Evolutionary conservation across 805 yeast genomes (phyloP).

Genomic region (Monosporozyma aquatica): DNA sequence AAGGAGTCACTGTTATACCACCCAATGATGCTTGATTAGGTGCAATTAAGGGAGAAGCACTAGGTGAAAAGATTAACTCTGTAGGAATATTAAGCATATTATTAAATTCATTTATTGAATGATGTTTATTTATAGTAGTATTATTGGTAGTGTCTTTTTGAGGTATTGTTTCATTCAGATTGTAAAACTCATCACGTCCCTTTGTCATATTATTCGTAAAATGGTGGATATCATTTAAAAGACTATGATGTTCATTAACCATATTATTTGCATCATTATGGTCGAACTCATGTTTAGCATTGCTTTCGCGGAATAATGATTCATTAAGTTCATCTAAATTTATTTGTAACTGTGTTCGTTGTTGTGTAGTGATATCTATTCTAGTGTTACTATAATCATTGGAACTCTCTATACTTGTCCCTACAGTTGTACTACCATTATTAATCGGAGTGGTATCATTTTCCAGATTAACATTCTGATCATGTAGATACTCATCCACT

Average conservation of each 20-base stretch:
- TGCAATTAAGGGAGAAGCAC: slow-evolving; percentile 10
- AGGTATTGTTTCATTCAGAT: too few relatives aligned
- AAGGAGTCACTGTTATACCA: slow-evolving; percentile 10
- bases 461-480: slow-evolving; percentile 2
- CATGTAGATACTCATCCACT: slow-evolving; percentile 19
- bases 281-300: background rate
- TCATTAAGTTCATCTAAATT: slow-evolving; percentile 9
- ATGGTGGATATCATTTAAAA: background rate
- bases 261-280: background rate
- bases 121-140: background rate
- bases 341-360: too few relatives aligned
- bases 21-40: slow-evolving; percentile 4
- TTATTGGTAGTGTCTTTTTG: background rate
- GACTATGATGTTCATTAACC: background rate
- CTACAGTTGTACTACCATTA: background rate
- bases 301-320: slow-evolving; percentile 1
- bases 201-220: background rate
- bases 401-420: background rate
- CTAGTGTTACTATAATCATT: too few relatives aligned
- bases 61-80: slow-evolving; percentile 9
- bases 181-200: too few relatives aligned
- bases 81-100: slow-evolving; percentile 1
- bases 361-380: too few relatives aligned
- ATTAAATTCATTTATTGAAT: background rate
- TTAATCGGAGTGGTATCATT: background rate